Evolutionary conservation across 2,329 filamentous ascomycete genomes (phyloP), one percentile per base, ranked within the genome.

Genomic region (Ascochyta lentis): DNA sequence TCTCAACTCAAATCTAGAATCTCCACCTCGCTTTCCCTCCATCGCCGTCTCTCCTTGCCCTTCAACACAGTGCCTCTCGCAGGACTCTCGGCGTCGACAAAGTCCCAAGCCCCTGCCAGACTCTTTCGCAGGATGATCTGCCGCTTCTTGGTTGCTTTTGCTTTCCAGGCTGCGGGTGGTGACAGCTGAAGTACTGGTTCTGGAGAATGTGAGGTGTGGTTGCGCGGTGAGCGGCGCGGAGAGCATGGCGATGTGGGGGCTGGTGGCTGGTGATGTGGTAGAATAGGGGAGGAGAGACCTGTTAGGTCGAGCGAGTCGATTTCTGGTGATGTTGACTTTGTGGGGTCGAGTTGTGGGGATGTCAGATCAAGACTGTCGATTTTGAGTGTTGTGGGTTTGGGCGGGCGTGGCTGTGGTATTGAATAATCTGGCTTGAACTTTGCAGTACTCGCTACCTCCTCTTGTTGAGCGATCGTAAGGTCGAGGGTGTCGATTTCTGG

Each of bases 11-110:
- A 44, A 62, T 77, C 73, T 49, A 77, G 50, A 38, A 73, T 54
- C 49, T 74, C 71, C 35, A 77, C 65, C 40, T 72, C 68, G 26
- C 74, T 77, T 50, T 73, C 71, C 35, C 73, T 59, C 73, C 73
- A 76, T 47, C 58, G 64, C 39, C 66, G 55, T 50, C 70, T 64
- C 53, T 66, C 65, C 37, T 63, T 71, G 15, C 64, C 69, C 49
- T 67, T 70, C 23, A 49, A 37, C 19, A 60, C 46, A 8, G 40
- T 19, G 0, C 27, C 40, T 8, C 55, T 63, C 42, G 35, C 50
- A 1, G 56, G 61, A 35, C 64, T 68, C 22, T 69, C 61, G 1
- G 54, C 58, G 33, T 76, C 74, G 0, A 66, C 68, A 50, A 66
- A 71, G 4, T 63, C 61, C 72, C 72, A 76, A 1, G 68, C 61